A percentile compares a stretch with the other conserved stretches of the same genome.
Evolutionary conservation across 208 protist species (phyloP).

Genomic region (Acanthamoeba lenticulata): DNA sequence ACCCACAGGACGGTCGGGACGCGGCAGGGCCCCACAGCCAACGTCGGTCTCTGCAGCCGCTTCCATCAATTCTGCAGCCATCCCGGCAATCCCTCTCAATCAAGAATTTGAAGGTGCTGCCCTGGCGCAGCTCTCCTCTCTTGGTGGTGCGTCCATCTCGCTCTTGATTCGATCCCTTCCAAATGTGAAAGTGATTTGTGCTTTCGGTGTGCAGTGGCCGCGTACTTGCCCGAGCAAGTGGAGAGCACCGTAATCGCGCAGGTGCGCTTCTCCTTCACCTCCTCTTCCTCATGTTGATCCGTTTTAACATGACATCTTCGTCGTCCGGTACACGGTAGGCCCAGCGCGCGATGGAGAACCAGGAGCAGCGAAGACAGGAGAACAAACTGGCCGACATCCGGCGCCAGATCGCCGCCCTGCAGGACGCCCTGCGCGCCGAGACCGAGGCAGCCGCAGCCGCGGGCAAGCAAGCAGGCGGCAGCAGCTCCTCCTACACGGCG

Average conservation of each 20-base stretch:
- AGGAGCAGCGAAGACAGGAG: slow-evolving; percentile 2
- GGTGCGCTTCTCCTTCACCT: no score
- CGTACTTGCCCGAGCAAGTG: slow-evolving; percentile 3
- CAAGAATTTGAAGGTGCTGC: background rate
- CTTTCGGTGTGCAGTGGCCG: background rate
- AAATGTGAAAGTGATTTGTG: background rate
- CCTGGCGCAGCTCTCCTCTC: background rate
- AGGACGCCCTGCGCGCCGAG: background rate
- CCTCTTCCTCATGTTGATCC: no score
- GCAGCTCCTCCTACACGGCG: background rate
- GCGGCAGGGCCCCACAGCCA: background rate
- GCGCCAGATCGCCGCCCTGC: background rate
- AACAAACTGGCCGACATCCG: background rate
- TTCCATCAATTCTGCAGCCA: background rate
- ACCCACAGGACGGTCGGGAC: background rate
- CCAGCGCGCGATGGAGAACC: background rate
- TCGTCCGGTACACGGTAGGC: background rate
- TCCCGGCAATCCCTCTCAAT: background rate
- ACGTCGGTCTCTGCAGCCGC: background rate
- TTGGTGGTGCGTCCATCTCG: background rate
- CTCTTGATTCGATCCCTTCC: background rate
- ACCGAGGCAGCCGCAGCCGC: background rate
- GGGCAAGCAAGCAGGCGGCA: background rate
- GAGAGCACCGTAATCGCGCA: slow-evolving; percentile 21
- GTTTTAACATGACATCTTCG: no score